Evolutionary conservation across 805 yeast species (phyloP), one percentile per base, ranked within the genome.

Genomic region (Candida oleophila): DNA sequence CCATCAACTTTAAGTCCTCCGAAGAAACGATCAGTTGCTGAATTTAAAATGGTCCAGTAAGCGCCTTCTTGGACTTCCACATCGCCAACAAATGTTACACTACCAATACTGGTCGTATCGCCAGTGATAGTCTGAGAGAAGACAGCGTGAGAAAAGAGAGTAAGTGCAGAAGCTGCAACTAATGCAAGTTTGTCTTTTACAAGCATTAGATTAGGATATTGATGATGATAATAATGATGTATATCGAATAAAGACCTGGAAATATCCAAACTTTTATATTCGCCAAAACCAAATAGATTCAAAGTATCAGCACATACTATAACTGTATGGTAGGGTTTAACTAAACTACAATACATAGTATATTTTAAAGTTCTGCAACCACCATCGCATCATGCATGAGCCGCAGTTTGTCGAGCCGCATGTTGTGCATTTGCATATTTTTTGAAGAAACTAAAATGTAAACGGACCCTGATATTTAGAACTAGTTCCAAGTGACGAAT

Each of bases 31-130:
- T 56, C 48, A n/a, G 52, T 7, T 4, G 58, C 51, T 43, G 58
- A 59, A 42, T 60, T 52, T 36, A 63, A 52, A 30, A 64, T 60
- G 11, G 69, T 61, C 52, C 58, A 64, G 42, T 52, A 57, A 3
- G 52, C 65, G 35, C 60, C 63, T 1, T 55, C 42, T n/a, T 42
- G 38, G 21, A 65, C 49, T 3, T 37, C 43, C 14, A 48, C 8
- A 20, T 42, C 49, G 4, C 43, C 46, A 16, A 22, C 15, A 12
- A 41, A 28, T 11, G 14, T 12, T 22, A 25, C 36, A n/a, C 20
- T 12, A 30, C 46, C 38, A 20, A 19, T 4, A 15, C 32, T 9
- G 15, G 22, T 35, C 9, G 47, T 40, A 22, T 44, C 32, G 15
- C 4, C 9, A 15, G 38, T 16, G 12, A 42, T 42, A 15, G 45